Conservation (phyloP, 495 filamentous ascomycete genomes). For the Thermochaetoides thermophila region DNA sequence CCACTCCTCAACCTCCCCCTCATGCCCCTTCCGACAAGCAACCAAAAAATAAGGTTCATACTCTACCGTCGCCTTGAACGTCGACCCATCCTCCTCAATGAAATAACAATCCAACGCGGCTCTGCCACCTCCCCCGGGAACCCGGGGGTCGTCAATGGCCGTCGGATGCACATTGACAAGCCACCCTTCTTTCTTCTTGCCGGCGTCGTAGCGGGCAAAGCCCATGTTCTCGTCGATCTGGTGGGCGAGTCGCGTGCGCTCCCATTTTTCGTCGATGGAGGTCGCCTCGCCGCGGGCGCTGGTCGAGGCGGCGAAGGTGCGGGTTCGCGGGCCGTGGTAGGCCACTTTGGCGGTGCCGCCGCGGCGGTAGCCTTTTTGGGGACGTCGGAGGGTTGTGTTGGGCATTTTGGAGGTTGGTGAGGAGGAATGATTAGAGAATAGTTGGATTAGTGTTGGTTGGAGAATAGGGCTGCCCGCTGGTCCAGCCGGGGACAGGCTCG, state of each 20-base stretch:
- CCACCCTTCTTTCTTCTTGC: constrained; percentile 78
- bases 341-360: constrained; percentile 39
- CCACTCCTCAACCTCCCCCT: constrained; percentile 95
- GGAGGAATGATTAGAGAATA: no score
- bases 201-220: constrained; percentile 83
- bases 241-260: constrained; percentile 69
- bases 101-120: constrained; percentile 96
- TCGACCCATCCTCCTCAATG: constrained; percentile 79
- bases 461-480: no score
- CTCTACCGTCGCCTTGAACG: constrained; percentile 91
- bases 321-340: constrained; percentile 38
- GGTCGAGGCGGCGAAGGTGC: constrained; percentile 64
- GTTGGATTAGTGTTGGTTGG: no score
- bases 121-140: constrained; percentile 57
- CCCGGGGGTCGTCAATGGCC: constrained; percentile 67
- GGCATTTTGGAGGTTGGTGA: no score
- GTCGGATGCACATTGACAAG: constrained; percentile 90
- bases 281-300: constrained; percentile 68
- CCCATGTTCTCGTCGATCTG: constrained; percentile 89
- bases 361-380: constrained; percentile 37
- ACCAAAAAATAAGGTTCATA: constrained; percentile 96
- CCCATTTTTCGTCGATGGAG: constrained; percentile 69
- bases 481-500: no score
- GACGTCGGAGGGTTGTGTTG: constrained; percentile 32
- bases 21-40: constrained; percentile 72